Base-by-base conservation (phyloP, 305 asterid species). In the Coffea humblotiana region DNA sequence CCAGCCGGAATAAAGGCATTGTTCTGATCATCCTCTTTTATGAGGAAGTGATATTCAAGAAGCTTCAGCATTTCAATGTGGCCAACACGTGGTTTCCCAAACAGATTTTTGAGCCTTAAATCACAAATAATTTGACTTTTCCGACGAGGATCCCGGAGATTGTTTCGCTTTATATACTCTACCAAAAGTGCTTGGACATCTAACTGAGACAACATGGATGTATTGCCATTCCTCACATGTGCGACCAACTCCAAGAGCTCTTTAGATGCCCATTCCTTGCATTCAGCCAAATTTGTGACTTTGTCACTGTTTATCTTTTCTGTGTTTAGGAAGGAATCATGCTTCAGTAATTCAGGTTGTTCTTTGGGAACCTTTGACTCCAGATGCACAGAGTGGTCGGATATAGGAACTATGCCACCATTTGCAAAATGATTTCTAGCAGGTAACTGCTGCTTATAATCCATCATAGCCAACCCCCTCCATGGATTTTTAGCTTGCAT, bases 31-130 rank as follows among this genome's bases (percentile, higher is more conserved):
- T 89, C 91, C 82, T 90, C 97, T 87, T 89, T 90, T 45, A 79
- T 82, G 74, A 87, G 91, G 85, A 90, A 87, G 88, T 96, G 99
- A 87, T 74, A 89, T 81, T 94, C 97, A 4, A 96, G 92, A 88
- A 96, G 98, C 91, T 96, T 91, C 78, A 94, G 85, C 98, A 94
- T 96, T 87, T 96, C 98, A 71, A 92, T 87, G 82, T 92, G 98
- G 75, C 97, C 97, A 79, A 96, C 94, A 35, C 96, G 91, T 74
- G 91, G 88, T 88, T 92, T 96, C 80, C 98, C 92, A 78, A 96
- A 96, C 71, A 96, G 85, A 84, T 83, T 93, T 77, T 83, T 88
- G 43, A 96, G 97, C 91, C 93, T 92, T 32, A 63, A 80, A 81
- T 96, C 99, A 74, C 99, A 96, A 71, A 93, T 82, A 64, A 96